Evolutionary conservation across 208 protist species (phyloP).

Genomic region (Trypanosoma grayi): DNA sequence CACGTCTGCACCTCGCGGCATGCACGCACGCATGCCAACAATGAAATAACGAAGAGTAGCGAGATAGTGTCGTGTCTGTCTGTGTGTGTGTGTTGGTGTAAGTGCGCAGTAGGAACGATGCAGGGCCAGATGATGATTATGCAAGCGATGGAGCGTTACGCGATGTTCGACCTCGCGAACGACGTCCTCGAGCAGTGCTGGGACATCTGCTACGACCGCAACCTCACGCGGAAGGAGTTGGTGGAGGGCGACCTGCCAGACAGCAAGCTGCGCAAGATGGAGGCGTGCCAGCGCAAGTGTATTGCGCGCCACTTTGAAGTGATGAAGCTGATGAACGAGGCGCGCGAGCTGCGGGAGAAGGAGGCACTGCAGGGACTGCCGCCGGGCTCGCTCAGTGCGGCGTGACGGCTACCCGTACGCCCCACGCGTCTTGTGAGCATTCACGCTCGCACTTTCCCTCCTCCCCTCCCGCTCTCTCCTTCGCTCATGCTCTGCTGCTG

Average conservation of each 20-base stretch:
- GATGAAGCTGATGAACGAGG: conserved; percentile 73
- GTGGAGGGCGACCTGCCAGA: conserved; percentile 41
- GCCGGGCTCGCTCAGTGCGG: conserved; percentile 25
- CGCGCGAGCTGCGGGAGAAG: conserved; percentile 49
- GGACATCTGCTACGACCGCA: conserved; percentile 84
- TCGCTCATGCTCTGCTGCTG: not conserved
- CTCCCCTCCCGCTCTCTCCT: not conserved
- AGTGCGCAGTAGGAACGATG: conserved; percentile 36
- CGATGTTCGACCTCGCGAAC: conserved; percentile 70
- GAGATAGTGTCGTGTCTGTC: too few relatives aligned
- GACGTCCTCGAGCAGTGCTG: conserved; percentile 75
- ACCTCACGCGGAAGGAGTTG: conserved; percentile 65
- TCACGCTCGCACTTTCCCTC: not conserved
- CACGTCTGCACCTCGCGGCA: too few relatives aligned
- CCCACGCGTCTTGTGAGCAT: not conserved
- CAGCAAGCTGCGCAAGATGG: conserved; percentile 62
- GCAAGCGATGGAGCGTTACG: conserved; percentile 73
- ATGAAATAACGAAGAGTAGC: too few relatives aligned
- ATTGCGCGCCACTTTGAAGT: conserved; percentile 85
- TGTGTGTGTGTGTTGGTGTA: conserved; percentile 5
- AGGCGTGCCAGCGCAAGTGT: conserved; percentile 87
- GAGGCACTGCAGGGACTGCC: conserved; percentile 40
- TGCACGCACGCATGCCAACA: too few relatives aligned
- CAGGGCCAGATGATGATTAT: conserved; percentile 74
- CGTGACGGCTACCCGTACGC: too few relatives aligned